Conservation (phyloP, 2,329 filamentous ascomycete species). For the Orbilia oligospora region DNA sequence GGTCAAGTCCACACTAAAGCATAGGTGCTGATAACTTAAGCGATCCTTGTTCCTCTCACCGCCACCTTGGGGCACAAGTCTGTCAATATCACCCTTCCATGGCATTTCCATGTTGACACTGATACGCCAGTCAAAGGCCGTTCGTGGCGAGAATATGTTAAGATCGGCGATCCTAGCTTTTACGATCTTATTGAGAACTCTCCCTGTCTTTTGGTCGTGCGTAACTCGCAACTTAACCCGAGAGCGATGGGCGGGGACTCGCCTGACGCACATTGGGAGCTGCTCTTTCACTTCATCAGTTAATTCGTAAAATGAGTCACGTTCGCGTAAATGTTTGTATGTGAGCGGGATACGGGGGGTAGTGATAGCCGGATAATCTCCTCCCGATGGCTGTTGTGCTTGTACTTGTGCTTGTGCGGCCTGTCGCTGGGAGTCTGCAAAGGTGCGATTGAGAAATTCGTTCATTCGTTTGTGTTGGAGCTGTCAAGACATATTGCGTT, state of each 20-base stretch:
- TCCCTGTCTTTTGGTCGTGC: conserved; percentile 79
- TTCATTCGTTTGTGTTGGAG: conserved; percentile 87
- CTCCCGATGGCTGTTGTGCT: conserved; percentile 68
- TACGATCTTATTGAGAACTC: conserved; percentile 85
- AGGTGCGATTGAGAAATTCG: conserved; percentile 81
- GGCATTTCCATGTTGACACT: conserved; percentile 95
- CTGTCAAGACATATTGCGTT: conserved; percentile 68
- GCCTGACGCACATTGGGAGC: conserved; percentile 74
- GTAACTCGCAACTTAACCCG: conserved; percentile 80
- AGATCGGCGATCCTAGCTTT: conserved; percentile 90
- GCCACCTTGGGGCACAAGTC: conserved; percentile 69
- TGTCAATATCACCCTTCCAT: conserved; percentile 78
- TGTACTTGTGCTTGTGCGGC: conserved; percentile 37
- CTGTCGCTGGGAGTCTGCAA: conserved; percentile 73
- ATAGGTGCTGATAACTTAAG: conserved; percentile 88
- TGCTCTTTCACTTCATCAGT: conserved; percentile 73
- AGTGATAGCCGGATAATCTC: conserved; percentile 65
- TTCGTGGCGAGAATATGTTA: conserved; percentile 84
- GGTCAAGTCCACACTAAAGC: conserved; percentile 91
- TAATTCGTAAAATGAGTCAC: conserved; percentile 86
- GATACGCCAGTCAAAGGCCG: conserved; percentile 88
- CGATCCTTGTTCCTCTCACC: conserved; percentile 86
- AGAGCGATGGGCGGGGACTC: conserved; percentile 49
- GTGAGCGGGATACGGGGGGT: conserved; percentile 75
- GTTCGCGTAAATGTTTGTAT: conserved; percentile 86